Base-by-base conservation (phyloP, 2,329 filamentous ascomycete genomes). In the Aspergillus latus region DNA sequence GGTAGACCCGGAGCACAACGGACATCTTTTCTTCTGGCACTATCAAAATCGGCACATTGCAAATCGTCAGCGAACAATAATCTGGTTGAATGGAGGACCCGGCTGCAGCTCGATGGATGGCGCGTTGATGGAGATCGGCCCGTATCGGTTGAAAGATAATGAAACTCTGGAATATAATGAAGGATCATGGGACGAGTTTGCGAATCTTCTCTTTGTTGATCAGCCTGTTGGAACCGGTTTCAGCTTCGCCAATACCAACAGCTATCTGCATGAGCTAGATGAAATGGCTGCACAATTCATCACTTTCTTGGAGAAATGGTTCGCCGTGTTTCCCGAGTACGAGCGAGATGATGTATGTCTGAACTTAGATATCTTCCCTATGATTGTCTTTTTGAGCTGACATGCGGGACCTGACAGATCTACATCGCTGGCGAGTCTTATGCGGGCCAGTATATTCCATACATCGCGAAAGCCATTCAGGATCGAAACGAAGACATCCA, bases 1-100 rank as follows among this genome's bases (percentile, higher is more conserved):
- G 76, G 83, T 99, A 67, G 89, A 87, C 34, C 84, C 88, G 21
- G 87, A 91, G 63, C 84, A 89, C 72, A 91, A 97, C 71, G 93
- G 91, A 65, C 96, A 97, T 74, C 78, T 99, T 15, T 99, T 97
- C 81, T 99, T 99, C 80, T 99, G 94, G 94, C 90, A 97, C 69
- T 97, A 90, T 72, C 86, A 96, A 72, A 97, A 97, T 72, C 84
- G 90, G 64, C 94, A 99, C 73, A 96, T 99, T 64, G 93, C 92
- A 56, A 90, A 97, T 71, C 85, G 84, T 66, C 90, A 94, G 72
- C 85, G 94, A 56, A 96, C 92, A 2, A 89, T 99, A 9, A 87
- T 99, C 68, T 99, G 95, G 94, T 78, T 99, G 56, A 99, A 99
- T 71, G 95, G 94, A 52, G 95, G 94, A 0, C 94, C 94, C 1